Evolutionary conservation across 148 eudicot genomes (phyloP).

Genomic region (Rhododendron griersonianum): DNA sequence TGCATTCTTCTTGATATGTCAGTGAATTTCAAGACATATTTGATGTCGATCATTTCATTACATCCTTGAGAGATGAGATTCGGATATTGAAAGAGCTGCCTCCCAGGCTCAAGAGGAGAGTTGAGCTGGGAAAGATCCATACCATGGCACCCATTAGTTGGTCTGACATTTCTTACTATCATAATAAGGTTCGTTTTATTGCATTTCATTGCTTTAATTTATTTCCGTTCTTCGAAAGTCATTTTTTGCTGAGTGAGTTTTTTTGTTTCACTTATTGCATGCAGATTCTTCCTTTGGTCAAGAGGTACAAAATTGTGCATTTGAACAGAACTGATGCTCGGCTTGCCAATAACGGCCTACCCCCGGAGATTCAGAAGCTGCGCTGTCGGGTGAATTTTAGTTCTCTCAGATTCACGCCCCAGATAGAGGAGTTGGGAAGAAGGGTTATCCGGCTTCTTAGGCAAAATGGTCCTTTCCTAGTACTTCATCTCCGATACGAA

Average conservation of each 20-base stretch:
- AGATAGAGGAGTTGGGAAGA: constrained; percentile 83
- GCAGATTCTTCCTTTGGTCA: constrained; percentile 86
- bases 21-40: constrained; percentile 95
- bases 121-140: constrained; percentile 55
- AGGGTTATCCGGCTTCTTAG: constrained; percentile 61
- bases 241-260: neutral
- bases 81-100: constrained; percentile 84
- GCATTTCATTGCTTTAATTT: neutral
- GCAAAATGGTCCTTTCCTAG: constrained; percentile 81
- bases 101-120: constrained; percentile 71
- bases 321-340: constrained; percentile 90
- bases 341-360: constrained; percentile 82
- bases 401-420: constrained; percentile 72
- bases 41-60: constrained; percentile 82
- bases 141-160: constrained; percentile 94
- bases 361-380: constrained; percentile 68
- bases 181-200: constrained; percentile 47
- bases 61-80: constrained; percentile 88
- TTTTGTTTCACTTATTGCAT: constrained; percentile 7
- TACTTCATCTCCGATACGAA: constrained; percentile 89
- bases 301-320: constrained; percentile 75
- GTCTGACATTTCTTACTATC: constrained; percentile 88
- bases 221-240: neutral
- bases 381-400: constrained; percentile 79
- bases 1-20: constrained; percentile 21